phyloP scores from a whole-genome alignment of 441 rosid species.

The Adansonia gregorii region DNA sequence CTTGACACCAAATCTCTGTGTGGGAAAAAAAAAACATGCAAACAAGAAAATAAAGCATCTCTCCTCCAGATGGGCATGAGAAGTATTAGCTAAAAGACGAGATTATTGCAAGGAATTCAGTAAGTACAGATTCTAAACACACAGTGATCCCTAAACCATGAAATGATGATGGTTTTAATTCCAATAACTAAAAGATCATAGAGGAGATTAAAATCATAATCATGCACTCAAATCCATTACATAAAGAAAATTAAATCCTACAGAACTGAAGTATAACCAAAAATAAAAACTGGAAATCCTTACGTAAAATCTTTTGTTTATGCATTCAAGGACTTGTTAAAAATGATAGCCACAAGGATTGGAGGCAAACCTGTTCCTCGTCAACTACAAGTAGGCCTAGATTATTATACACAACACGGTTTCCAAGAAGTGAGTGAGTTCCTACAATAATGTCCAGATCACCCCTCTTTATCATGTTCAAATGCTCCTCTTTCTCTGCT shows the following conservation, averaged over 20 bases:
- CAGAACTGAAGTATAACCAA: neutral
- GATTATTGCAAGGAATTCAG: neutral
- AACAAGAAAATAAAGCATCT: constrained; percentile 35
- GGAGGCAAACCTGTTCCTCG: constrained; percentile 89
- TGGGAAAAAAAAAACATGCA: constrained; percentile 35
- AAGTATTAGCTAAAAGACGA: constrained; percentile 22
- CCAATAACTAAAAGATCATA: neutral
- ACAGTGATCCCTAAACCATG: constrained; percentile 6
- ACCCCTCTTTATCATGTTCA: constrained; percentile 79
- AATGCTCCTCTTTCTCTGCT: constrained; percentile 75
- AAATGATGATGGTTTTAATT: constrained; percentile 1
- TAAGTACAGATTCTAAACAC: constrained; percentile 1
- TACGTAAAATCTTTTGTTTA: constrained; percentile 1
- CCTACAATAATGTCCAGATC: constrained; percentile 86
- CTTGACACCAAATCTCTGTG: constrained; percentile 96
- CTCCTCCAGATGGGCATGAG: constrained; percentile 19
- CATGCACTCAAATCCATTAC: neutral
- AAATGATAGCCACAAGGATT: constrained; percentile 22
- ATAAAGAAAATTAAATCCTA: constrained; percentile 11
- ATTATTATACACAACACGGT: constrained; percentile 85
- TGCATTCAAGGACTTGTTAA: constrained; percentile 26
- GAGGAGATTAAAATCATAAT: neutral
- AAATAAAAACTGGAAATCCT: constrained; percentile 1
- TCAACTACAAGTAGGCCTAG: constrained; percentile 98
- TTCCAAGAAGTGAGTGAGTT: constrained; percentile 97